Evolutionary conservation across 305 asterid species (phyloP), one percentile per base, ranked within the genome.

Genomic region (Fraxinus nigra): DNA sequence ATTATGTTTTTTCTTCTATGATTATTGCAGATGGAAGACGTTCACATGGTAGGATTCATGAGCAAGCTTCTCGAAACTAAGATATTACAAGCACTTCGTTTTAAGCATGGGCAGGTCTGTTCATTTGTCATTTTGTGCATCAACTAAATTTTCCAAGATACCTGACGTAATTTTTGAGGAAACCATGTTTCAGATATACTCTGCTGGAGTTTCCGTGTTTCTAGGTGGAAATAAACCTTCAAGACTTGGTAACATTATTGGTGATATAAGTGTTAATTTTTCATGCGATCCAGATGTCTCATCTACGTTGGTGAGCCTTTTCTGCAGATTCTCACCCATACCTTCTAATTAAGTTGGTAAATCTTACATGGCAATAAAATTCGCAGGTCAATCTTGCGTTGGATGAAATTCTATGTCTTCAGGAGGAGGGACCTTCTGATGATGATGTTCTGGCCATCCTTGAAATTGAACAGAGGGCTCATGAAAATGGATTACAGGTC

Each of bases 201-300:
- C 97, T 14, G 97, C 97, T 85, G 97, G 95, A 80, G 98, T 95
- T 89, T 92, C 97, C 72, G 98, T 92, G 61, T 92, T 92, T 82
- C 98, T 93, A 85, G 99, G 97, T 80, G 99, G 98, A 82, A 95
- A 93, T 85, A 95, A 88, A 83, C 99, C 99, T 76, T 93, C 99
- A 73, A 92, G 92, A 89, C 88, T 88, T 75, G 97, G 94, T 67
- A 88, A 93, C 90, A 88, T 92, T 77, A 93, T 95, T 69, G 99
- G 98, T 82, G 99, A 95, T 87, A 95, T 93, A 83, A 90, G 96
- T 73, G 88, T 95, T 74, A 93, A 91, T 86, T 95, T 93, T 91
- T 93, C 99, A 9, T 95, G 99, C 78, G 99, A 95, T 89, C 99
- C 98, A 72, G 97, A 89, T 74, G 90, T 93, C 80, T 90, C 99